Conservation (phyloP, 1,284 basidiomycete genomes). For the Moesziomyces sp. region DNA sequence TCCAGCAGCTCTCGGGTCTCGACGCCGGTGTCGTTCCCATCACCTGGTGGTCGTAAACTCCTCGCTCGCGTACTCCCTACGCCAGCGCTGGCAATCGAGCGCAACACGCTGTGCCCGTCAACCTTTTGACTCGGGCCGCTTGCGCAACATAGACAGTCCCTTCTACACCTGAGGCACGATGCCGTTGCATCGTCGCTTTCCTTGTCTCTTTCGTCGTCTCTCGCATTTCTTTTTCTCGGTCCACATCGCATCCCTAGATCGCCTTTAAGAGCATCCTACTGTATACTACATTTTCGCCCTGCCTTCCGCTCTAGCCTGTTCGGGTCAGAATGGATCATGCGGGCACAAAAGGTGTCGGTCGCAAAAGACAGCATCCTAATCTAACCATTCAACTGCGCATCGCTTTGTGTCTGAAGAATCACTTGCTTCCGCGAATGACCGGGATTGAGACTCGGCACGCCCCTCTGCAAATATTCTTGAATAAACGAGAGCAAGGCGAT, state of each 20-base stretch:
- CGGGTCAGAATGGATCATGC: too few species aligned
- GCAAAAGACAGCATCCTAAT: too few species aligned
- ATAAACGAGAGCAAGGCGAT: too few species aligned
- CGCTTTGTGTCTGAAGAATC: too few species aligned
- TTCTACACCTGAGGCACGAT: neutral
- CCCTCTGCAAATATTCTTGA: too few species aligned
- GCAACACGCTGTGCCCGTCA: slow-evolving; percentile 14
- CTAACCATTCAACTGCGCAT: too few species aligned
- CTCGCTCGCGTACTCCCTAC: neutral
- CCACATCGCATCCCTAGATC: too few species aligned
- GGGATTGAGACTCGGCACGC: too few species aligned
- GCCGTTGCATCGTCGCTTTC: slow-evolving; percentile 1
- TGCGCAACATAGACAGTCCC: neutral
- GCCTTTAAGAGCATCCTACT: neutral
- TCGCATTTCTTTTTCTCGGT: too few species aligned
- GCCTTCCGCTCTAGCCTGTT: too few species aligned
- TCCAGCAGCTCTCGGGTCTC: slow-evolving; percentile 35
- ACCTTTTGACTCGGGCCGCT: slow-evolving; percentile 5
- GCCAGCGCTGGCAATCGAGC: too few species aligned
- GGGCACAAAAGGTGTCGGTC: neutral
- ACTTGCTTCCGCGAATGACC: too few species aligned
- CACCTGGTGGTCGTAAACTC: slow-evolving; percentile 37
- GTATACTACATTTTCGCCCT: slow-evolving; percentile 2
- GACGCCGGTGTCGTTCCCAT: slow-evolving; percentile 41
- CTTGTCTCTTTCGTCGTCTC: neutral